These are phyloP conservation scores for Tuber magnatum DNA, from an alignment of 495 filamentous ascomycete species.

Conservation along the genomic window DNA sequence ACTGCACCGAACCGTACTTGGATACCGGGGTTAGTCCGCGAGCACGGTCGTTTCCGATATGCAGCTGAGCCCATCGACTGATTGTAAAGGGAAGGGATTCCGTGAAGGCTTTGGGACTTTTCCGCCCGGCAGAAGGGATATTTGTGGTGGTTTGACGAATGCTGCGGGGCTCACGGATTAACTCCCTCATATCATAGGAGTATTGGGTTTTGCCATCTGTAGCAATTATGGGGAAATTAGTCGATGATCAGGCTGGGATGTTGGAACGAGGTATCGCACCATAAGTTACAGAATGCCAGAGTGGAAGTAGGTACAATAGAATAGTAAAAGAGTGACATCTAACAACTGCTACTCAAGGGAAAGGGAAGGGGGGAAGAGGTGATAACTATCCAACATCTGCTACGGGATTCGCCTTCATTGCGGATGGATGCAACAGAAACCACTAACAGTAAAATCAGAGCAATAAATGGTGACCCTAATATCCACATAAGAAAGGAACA, in stretches of 20 bases:
- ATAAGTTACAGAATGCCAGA: neutral
- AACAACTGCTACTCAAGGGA: neutral
- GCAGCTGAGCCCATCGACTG: too few relatives aligned
- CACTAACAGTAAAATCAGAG: neutral
- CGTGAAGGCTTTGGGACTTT: too few relatives aligned
- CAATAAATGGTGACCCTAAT: neutral
- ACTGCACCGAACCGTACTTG: neutral
- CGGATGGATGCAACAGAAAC: neutral
- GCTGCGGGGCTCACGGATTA: too few relatives aligned
- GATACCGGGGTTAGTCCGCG: too few relatives aligned
- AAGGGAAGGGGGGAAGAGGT: neutral
- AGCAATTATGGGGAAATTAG: neutral
- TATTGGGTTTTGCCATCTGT: neutral
- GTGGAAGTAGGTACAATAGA: neutral
- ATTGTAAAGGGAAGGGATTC: too few relatives aligned
- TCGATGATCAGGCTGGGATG: neutral
- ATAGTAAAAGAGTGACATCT: neutral
- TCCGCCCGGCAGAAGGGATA: too few relatives aligned
- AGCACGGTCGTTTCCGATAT: too few relatives aligned
- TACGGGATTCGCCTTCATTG: neutral
- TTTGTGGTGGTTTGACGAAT: too few relatives aligned
- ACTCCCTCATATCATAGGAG: neutral
- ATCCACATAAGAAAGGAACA: slow-evolving; percentile 3
- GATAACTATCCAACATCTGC: neutral
- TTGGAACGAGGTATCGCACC: neutral